Conservation (phyloP, 2,329 filamentous ascomycete species). For the Epichloe amarillans region DNA sequence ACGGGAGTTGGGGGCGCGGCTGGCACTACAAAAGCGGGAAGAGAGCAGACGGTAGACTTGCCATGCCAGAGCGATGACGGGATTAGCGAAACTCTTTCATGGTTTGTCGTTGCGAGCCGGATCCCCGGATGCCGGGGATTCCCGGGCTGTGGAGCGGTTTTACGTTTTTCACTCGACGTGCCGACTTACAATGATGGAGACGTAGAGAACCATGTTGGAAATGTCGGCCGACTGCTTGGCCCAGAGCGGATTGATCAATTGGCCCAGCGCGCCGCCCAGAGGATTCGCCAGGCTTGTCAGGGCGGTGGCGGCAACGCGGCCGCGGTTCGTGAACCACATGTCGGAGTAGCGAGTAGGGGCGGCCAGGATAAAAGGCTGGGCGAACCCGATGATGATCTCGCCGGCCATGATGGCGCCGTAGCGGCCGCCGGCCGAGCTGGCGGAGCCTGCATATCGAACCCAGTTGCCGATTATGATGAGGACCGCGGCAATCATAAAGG, state of each 20-base stretch:
- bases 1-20: constrained; percentile 63
- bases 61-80: constrained; percentile 7
- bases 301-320: constrained; percentile 78
- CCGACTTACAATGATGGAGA: constrained; percentile 61
- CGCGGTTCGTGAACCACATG: constrained; percentile 80
- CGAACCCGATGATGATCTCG: constrained; percentile 77
- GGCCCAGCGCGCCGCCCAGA: constrained; percentile 75
- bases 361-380: constrained; percentile 83
- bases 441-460: constrained; percentile 68
- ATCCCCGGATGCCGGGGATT: no score
- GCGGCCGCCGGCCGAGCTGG: constrained; percentile 39
- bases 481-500: constrained; percentile 59
- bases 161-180: no score
- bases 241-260: constrained; percentile 74
- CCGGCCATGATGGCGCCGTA: constrained; percentile 78
- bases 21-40: constrained; percentile 76
- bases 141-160: no score
- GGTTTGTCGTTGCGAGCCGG: no score
- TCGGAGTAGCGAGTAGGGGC: constrained; percentile 87
- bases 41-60: constrained; percentile 34
- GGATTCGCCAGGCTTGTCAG: constrained; percentile 78
- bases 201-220: constrained; percentile 71
- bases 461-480: constrained; percentile 78
- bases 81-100: neutral
- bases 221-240: constrained; percentile 50